Evolutionary conservation across 2,329 filamentous ascomycete genomes (phyloP).

Genomic region (Amylocarpus encephaloides): DNA sequence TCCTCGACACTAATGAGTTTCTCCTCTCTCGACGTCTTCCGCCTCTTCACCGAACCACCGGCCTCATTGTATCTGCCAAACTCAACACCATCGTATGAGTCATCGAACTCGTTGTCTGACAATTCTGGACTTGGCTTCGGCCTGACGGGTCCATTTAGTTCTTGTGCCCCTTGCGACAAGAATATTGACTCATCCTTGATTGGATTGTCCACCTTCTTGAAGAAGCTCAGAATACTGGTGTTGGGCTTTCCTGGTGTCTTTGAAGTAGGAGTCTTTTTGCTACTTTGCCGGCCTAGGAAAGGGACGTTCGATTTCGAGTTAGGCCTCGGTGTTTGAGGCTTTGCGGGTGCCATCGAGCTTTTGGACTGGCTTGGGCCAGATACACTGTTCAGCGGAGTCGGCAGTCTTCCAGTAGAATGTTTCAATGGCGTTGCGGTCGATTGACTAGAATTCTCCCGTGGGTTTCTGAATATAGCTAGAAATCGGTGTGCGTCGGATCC

Average conservation of each 20-base stretch:
- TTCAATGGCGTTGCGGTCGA: conserved; percentile 31
- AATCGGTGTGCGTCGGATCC: neutral
- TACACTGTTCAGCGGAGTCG: conserved; percentile 40
- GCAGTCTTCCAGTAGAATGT: conserved; percentile 44
- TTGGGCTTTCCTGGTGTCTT: conserved; percentile 39
- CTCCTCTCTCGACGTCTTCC: conserved; percentile 32
- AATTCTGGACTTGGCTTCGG: conserved; percentile 14
- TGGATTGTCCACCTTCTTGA: conserved; percentile 56
- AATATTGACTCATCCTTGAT: conserved; percentile 53
- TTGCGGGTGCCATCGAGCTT: conserved; percentile 23
- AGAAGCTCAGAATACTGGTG: conserved; percentile 66
- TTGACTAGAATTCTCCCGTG: conserved; percentile 39
- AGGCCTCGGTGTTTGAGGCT: conserved; percentile 26
- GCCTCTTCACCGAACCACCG: conserved; percentile 35
- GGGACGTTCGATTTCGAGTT: conserved; percentile 25
- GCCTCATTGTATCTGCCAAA: conserved; percentile 36
- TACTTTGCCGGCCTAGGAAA: conserved; percentile 8
- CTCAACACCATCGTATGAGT: conserved; percentile 22
- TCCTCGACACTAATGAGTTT: conserved; percentile 5
- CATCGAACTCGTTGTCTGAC: conserved; percentile 18
- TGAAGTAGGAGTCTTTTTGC: conserved; percentile 20
- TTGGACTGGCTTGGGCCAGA: neutral
- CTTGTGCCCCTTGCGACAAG: conserved; percentile 32
- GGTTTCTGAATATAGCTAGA: conserved; percentile 46
- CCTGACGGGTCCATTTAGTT: conserved; percentile 8